Base-by-base conservation (phyloP, 2,329 filamentous ascomycete genomes). In the Ambrosiella beaveri region DNA sequence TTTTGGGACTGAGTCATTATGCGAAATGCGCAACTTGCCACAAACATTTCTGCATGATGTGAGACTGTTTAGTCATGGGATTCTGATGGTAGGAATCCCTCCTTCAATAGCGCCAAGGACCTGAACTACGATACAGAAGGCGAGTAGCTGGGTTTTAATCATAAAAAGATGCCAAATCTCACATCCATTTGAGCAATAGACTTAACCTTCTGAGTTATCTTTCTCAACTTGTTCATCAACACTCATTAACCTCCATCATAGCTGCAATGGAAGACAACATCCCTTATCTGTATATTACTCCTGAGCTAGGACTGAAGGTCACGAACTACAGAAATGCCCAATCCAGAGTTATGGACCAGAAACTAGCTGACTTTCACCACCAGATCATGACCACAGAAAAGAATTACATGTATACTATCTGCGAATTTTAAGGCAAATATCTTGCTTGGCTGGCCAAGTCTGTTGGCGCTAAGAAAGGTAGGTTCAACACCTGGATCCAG, bases 381-480 rank as follows among this genome's bases (percentile, higher is more conserved):
- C 47, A 51, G 8, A 35, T 27, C 15, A 17, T 51, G 6, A 6
- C 47, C 13, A 35, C 15, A 9, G 5, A 51, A 9, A 49, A 63
- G 17, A 44, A 61, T 27, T 35, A 60, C 6, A 40, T 35, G 35
- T 59, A 55, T 47, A 57, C 57, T 15, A 58, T 62, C 36, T 61
- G 47, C 36, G 55, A 62, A n/a, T 57, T 62, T 19, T 41, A 62
- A 27, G 59, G 59, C 45, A 60, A 60, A 36, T 51, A 60, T 37
- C 19, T 61, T 27, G 15, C 54, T 3, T 62, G 59, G 59, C 7
- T 61, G 8, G 56, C 59, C 2, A 50, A 57, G 12, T 15, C 56
- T 13, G 37, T 54, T 2, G 45, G 36, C 12, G 53, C 54, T 39
- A 57, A 61, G 49, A 56, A 56, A 57, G 61, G 60, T 60, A 58